phyloP scores from a whole-genome alignment of 768 basidiomycete species.

The Mrakia frigida region DNA sequence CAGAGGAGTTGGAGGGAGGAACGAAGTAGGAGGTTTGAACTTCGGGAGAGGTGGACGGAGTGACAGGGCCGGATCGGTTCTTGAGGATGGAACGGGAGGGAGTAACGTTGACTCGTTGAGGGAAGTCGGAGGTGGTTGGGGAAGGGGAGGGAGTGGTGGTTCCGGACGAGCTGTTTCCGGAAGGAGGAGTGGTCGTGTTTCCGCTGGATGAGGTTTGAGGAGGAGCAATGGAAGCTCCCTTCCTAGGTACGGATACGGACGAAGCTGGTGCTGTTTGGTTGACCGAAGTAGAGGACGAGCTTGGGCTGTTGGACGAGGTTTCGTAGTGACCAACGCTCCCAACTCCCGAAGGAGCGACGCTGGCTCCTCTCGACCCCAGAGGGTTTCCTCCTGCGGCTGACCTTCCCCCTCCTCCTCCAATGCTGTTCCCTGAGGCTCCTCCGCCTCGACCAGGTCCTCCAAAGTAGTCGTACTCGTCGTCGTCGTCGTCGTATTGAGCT shows the following conservation, averaged over 20 bases:
- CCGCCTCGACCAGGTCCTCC: constrained; percentile 55
- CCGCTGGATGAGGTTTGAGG: neutral
- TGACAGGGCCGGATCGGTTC: constrained; percentile 39
- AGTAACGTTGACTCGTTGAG: constrained; percentile 6
- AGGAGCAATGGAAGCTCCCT: constrained; percentile 11
- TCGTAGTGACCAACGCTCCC: constrained; percentile 37
- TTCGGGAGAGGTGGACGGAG: constrained; percentile 36
- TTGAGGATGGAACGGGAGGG: constrained; percentile 44
- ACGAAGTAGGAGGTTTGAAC: constrained; percentile 31
- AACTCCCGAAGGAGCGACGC: constrained; percentile 37
- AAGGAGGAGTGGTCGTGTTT: constrained; percentile 41
- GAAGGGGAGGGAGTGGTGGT: constrained; percentile 2
- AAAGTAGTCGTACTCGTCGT: constrained; percentile 55
- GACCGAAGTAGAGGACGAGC: constrained; percentile 1
- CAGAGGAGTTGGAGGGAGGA: neutral
- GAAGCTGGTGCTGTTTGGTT: neutral
- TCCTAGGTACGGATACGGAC: neutral
- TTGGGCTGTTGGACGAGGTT: constrained; percentile 37
- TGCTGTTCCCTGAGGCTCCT: constrained; percentile 35
- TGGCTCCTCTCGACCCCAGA: constrained; percentile 24
- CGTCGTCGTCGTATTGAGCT: constrained; percentile 45
- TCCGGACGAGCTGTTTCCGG: constrained; percentile 36
- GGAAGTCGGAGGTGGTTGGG: neutral
- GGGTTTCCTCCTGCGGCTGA: constrained; percentile 39
- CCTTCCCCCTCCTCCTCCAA: constrained; percentile 39